Base-by-base conservation (phyloP, 1,139 yeast species). In the Pneumocystis sp. region DNA sequence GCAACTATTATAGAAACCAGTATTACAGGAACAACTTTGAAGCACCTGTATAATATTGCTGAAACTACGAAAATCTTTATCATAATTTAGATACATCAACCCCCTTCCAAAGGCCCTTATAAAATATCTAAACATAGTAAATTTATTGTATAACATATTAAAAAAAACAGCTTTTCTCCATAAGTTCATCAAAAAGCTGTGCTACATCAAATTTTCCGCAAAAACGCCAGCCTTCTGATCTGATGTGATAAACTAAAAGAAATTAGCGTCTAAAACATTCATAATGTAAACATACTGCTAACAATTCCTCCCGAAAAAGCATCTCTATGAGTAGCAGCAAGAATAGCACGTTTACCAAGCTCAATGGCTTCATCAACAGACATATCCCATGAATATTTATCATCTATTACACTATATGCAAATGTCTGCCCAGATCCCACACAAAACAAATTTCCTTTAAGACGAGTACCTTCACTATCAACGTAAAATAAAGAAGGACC, bases 351-450 rank as follows among this genome's bases (percentile, higher is more conserved):
- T 78, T 91, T 91, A 70, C 98, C 99, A 70, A 93, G 82, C 72
- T 87, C 88, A 70, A 95, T 81, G 3, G 98, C 98, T 68, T 93
- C 97, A 70, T 93, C 97, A 8, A 88, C 95, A 0, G 87, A 74
- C 70, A 91, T 78, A 73, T 91, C 97, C 96, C 96, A 89, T 72
- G 81, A 83, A 15, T 61, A 40, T 72, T 88, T 90, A 50, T 96
- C 83, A 76, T 93, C 99, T 70, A 93, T 81, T 35, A 93, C 98
- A 81, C 99, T 98, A 74, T 93, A 93, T n/a, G 99, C 99, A 78
- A 93, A 93, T 0, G 98, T 93, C 78, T 93, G 98, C 77, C 99
- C 99, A 0, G 97, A 91, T 63, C 99, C 99, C 45, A 93, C 99
- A 80, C 97, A 90, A 77, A 95, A 95, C 69, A 90, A 73, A 73